Base-by-base conservation (phyloP, 306 rosid genomes). In the Neltuma alba region DNA sequence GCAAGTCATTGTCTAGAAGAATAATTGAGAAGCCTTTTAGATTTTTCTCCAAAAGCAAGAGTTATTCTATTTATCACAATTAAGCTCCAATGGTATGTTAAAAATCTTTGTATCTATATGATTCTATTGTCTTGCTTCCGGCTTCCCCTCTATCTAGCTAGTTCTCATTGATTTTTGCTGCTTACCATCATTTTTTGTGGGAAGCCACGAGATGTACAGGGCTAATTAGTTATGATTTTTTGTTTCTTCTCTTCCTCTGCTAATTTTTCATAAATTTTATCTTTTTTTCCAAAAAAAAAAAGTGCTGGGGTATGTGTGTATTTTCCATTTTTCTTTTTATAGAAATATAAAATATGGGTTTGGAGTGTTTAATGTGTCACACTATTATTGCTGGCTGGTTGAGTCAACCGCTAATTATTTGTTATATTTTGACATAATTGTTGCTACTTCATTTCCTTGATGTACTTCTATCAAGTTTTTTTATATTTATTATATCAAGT, bases 11-110 rank as follows among this genome's bases (percentile, higher is more conserved):
- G 33, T 91, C 98, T 9, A 89, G 86, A 82, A 89, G 89, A 83
- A 93, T 86, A 80, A 83, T 88, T 87, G 92, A 90, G 70, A 93
- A 85, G 84, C 89, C 92, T 40, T 82, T 93, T 50, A 85, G 91
- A 83, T 91, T 89, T 76, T 85, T 93, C 18, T 81, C 91, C 86
- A 93, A 89, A 88, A 93, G 87, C 85, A 93, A 86, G 86, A 89
- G 93, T 82, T 91, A 87, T 73, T 93, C 98, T 55, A 87, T 91
- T 76, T 91, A 82, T 73, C 94, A 93, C 66, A 86, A 94, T 88
- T 93, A 83, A 81, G 76, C 30, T 67, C 72, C 64, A 34, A 55
- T 33, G 82, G 81, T 76, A n/a, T 90, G 93, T 88, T 85, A 84
- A 91, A 79, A 84, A 91, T 80, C 84, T 79, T 72, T 80, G 82